Base-by-base conservation (phyloP, 2,329 filamentous ascomycete species). In the Fusarium drepaniforme region DNA sequence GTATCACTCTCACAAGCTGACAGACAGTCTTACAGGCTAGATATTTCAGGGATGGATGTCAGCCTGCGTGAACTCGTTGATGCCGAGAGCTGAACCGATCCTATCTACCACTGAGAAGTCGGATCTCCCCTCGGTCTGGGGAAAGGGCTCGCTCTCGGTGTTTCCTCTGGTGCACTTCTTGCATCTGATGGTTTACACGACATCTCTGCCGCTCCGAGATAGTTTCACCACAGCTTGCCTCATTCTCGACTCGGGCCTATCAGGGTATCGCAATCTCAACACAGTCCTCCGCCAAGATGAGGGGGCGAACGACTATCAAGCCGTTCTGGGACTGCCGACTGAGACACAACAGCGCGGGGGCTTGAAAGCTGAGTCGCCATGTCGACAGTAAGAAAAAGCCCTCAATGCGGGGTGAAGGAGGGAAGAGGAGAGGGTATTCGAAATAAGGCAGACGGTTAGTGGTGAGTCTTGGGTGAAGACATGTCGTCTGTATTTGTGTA, bases 221-320 rank as follows among this genome's bases (percentile, higher is more conserved):
- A 70, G 73, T 75, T 73, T 75, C 73, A 75, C 73, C 70, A 56
- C 60, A 67, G 64, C 60, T 37, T 68, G 23, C 49, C 57, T 68
- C 57, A 21, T 63, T 40, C 57, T 71, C 23, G 28, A 60, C n/a
- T 60, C 28, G 49, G 40, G 21, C 73, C 73, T 75, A 75, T 75
- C 73, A 73, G 51, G 46, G 42, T 51, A 63, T 28, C 42, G 49
- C 21, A 66, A 69, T 44, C 35, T 35, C n/a, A 61, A 61, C 68
- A 75, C 58, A 71, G 46, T 58, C 42, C 49, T 59, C 49, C 58
- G 64, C 73, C 63, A 75, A 73, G 66, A 53, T 67, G 73, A 75
- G 72, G 73, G 66, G 66, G 69, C 8, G 38, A 40, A 57, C 59
- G 38, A 49, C 25, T 63, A 67, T 64, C 61, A 21, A 59, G 56